Evolutionary conservation across 2,329 filamentous ascomycete genomes (phyloP), one percentile per base, ranked within the genome.

Genomic region (Orbilia quercus): DNA sequence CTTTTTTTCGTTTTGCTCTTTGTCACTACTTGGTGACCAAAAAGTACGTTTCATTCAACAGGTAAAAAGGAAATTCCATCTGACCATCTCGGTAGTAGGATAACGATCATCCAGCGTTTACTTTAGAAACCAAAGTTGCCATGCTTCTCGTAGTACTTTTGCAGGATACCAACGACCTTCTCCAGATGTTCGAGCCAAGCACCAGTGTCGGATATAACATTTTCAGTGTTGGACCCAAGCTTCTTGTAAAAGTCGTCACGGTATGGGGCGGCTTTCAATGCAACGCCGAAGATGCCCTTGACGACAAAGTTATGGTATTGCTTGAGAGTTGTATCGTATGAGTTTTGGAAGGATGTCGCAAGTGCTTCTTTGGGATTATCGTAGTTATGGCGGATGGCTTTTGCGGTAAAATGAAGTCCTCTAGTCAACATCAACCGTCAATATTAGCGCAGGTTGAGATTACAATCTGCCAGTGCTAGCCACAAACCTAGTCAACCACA

Each of bases 261-360:
- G 85, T 97, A 96, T 1, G 95, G 95, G 77, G 91, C 94, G 16
- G 92, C 93, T 77, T 87, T 87, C 92, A 99, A 96, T 80, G 94
- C 94, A 75, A 92, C 90, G 78, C 86, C 90, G 86, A 98, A 98
- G 80, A 97, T 85, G 74, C 92, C 92, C 86, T 96, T 96, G 78
- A 97, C 84, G 75, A 97, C 78, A 82, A 96, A 92, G 80, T 85
- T 88, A 85, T 99, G 95, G 84, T 96, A 89, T 23, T 90, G 91
- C 84, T 96, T 96, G 78, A 99, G 90, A 54, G 94, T 97, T 78
- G 84, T 84, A 80, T 86, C 87, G 83, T 99, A 99, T 77, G 93
- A 91, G 65, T 84, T 83, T 78, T 91, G 89, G 89, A 99, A 99
- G 51, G 92, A 96, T 77, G 87, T 85, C 73, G 90, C 85, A 75